phyloP scores from a whole-genome alignment of 2,329 filamentous ascomycete species.

The Orbilia javanica region DNA sequence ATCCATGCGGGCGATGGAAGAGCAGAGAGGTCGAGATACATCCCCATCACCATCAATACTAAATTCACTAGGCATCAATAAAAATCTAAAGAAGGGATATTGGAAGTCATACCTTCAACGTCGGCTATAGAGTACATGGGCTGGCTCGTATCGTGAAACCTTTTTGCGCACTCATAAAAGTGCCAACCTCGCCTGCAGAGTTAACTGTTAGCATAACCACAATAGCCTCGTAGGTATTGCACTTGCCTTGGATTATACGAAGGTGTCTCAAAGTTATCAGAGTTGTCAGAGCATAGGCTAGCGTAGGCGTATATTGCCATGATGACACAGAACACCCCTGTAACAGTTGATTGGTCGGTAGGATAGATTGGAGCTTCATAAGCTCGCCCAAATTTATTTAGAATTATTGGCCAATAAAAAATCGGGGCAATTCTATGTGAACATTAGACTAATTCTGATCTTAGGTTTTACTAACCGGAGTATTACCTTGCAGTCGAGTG shows the following conservation, averaged over 20 bases:
- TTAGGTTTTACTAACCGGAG: not conserved
- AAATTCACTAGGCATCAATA: constrained; percentile 11
- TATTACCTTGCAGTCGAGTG: constrained; percentile 49
- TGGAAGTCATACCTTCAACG: constrained; percentile 59
- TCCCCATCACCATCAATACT: constrained; percentile 61
- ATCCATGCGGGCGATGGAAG: constrained; percentile 62
- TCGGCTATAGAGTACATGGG: constrained; percentile 61
- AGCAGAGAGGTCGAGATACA: constrained; percentile 62
- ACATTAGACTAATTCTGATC: not conserved
- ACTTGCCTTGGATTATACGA: constrained; percentile 38
- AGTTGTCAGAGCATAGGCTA: constrained; percentile 43
- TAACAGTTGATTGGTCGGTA: constrained; percentile 38
- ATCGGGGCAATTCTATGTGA: constrained; percentile 36
- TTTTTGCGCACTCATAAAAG: constrained; percentile 61
- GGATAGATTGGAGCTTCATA: constrained; percentile 54
- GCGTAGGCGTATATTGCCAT: constrained; percentile 53
- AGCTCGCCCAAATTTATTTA: constrained; percentile 49
- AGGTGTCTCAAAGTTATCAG: constrained; percentile 43
- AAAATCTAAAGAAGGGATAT: not conserved
- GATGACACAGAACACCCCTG: constrained; percentile 42
- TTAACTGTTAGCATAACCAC: constrained; percentile 1
- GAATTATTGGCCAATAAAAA: constrained; percentile 53
- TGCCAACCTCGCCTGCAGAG: constrained; percentile 61
- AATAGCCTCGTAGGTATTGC: not conserved
- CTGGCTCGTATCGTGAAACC: constrained; percentile 61